phyloP scores from a whole-genome alignment of 2,329 filamentous ascomycete genomes.

The Acrodontium crateriforme region DNA sequence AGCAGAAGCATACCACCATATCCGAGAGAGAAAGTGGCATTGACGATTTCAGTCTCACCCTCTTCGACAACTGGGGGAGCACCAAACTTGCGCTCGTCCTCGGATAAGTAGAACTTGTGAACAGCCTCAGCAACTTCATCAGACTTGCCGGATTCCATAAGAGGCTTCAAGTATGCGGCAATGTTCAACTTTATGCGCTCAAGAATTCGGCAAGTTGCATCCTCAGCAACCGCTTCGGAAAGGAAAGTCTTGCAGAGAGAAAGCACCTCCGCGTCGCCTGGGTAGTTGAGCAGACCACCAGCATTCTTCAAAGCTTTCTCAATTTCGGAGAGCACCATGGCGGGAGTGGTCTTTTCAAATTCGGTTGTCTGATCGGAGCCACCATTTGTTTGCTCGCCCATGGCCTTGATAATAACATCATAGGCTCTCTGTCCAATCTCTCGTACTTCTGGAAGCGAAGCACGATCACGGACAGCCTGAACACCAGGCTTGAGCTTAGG shows the following conservation, averaged over 20 bases:
- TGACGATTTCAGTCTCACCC: slow-evolving; percentile 90
- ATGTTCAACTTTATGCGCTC: slow-evolving; percentile 56
- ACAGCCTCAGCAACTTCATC: slow-evolving; percentile 57
- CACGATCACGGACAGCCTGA: slow-evolving; percentile 71
- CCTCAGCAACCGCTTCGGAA: slow-evolving; percentile 71
- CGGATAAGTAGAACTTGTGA: slow-evolving; percentile 64
- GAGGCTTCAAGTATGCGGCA: slow-evolving; percentile 58
- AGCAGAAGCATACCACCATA: slow-evolving; percentile 96
- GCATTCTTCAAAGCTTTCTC: slow-evolving; percentile 62
- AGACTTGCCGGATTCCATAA: slow-evolving; percentile 50
- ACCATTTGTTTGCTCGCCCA: slow-evolving; percentile 49
- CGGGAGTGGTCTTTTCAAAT: slow-evolving; percentile 51
- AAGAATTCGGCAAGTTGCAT: slow-evolving; percentile 70
- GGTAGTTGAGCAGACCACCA: slow-evolving; percentile 46
- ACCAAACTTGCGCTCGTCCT: slow-evolving; percentile 79
- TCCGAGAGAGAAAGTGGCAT: slow-evolving; percentile 91
- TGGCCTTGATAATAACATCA: slow-evolving; percentile 82
- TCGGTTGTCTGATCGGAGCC: slow-evolving; percentile 35
- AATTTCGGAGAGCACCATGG: slow-evolving; percentile 62
- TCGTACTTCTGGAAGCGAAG: slow-evolving; percentile 86
- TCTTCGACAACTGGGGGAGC: slow-evolving; percentile 76
- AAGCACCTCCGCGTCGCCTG: slow-evolving; percentile 49
- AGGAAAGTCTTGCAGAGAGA: slow-evolving; percentile 60
- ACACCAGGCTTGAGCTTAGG: slow-evolving; percentile 92
- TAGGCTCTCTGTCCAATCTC: slow-evolving; percentile 74